Evolutionary conservation across 106 monocot genomes (phyloP), one percentile per base, ranked within the genome.

Genomic region (Acorus gramineus): DNA sequence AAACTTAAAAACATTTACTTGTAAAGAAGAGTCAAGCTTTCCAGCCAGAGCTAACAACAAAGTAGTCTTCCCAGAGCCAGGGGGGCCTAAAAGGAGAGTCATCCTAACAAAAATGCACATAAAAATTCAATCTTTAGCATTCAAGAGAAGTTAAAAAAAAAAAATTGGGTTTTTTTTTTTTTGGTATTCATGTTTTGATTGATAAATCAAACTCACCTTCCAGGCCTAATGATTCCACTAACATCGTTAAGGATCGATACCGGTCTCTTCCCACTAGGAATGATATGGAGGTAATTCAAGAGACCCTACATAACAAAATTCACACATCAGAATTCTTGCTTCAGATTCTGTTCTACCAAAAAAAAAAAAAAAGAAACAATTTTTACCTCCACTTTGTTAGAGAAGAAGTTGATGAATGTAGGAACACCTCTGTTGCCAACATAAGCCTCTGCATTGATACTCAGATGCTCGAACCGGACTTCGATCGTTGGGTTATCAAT

Each of bases 61-160:
- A 14, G 76, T 76, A 6, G 85, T 81, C 65, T 86, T 86, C 66
- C 85, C 85, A 1, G 85, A 81, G n/a, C 85, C 78, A 2, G 81
- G 81, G 8, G 78, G 85, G 0, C 85, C 85, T 7, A 86, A 66
- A 5, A 86, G 78, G 14, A 86, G 46, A 57, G 85, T 81, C 78
- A 86, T 75, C 64, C 83, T 83, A 75, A 59, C 65, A 44, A 63
- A 54, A 14, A 53, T 12, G 47, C 4, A 46, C 47, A 11, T 46
- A 5, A 10, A 62, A 4, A 47, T 11, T 46, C 9, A 6, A 28
- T 28, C 28, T 28, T 28, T 28, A 28, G 28, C 28, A 28, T 28
- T 28, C 28, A 28, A 28, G 28, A 28, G 0, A 28, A 28, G 28
- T 28, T n/a, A n/a, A 28, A 28, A 0, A 0, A 28, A 28, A 28